Evolutionary conservation across 2,329 filamentous ascomycete species (phyloP), one percentile per base, ranked within the genome.

Genomic region (Alternaria sp.): DNA sequence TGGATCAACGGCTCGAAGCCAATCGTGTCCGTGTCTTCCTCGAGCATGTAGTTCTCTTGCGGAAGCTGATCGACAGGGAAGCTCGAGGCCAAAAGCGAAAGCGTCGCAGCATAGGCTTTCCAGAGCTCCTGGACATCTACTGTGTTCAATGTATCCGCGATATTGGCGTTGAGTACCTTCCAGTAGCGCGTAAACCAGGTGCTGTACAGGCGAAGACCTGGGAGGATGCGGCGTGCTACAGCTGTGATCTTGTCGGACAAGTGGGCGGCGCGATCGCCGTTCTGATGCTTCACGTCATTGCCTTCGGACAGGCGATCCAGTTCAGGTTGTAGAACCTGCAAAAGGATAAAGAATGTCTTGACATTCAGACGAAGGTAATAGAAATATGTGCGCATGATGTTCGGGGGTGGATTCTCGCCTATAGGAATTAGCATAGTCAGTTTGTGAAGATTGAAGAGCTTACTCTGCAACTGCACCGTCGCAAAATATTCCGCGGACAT

Each of bases 401-500:
- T 76, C 67, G 78, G 69, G 57, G 76, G 67, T 43, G 69, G 72
- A 54, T 65, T 67, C 60, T 65, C 66, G 12, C 62, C 71, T 75
- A 44, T 5, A 11, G 7, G 1, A n/a, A 48, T 71, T 47, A 71
- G 65, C 49, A 51, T 56, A 61, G 32, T 26, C n/a, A 28, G 9
- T 5, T 5, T 14, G 9, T 34, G n/a, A 12, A 44, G 32, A 12
- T 69, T 76, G 11, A 18, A 8, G 2, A 14, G 82, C 71, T 44
- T 70, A 88, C 89, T 81, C 75, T 83, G 81, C 62, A 89, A 84
- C 67, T 86, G 87, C 24, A 86, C 80, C 30, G 83, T 84, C 43
- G 92, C 90, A 72, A 92, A 85, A 65, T 90, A 87, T 75, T 95
- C 92, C 7, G 94, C 92, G 6, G 92, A 89, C 63, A 98, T 91